These are phyloP conservation scores for Pholiota microspora DNA, from an alignment of 768 basidiomycete genomes.

Conservation along the genomic window DNA sequence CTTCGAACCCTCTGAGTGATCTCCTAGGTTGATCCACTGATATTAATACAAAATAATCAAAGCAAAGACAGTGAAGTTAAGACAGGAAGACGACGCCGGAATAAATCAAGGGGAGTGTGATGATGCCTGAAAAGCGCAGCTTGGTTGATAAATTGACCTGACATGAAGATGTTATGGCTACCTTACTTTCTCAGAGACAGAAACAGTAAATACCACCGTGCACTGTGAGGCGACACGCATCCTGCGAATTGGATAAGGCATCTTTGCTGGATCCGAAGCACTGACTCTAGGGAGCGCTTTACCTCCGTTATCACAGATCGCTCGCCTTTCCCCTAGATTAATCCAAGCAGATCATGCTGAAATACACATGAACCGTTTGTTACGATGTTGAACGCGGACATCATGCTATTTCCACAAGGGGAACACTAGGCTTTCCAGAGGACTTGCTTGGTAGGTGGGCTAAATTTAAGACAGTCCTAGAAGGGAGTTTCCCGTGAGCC, in stretches of 20 bases:
- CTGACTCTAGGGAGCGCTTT: not conserved
- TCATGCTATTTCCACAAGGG: not conserved
- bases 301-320: not conserved
- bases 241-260: conserved; percentile 10
- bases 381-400: not conserved
- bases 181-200: conserved; percentile 13
- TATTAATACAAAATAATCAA: not conserved
- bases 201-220: conserved; percentile 10
- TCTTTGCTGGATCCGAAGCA: not conserved
- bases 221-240: conserved; percentile 2
- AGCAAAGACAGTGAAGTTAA: conserved; percentile 1
- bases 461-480: not conserved
- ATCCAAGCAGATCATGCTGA: not conserved
- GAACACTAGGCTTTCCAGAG: not conserved
- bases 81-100: not conserved
- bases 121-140: conserved; percentile 6
- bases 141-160: conserved; percentile 4
- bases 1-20: not conserved
- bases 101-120: not conserved
- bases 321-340: not conserved
- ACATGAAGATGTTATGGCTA: conserved; percentile 5
- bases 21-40: not conserved
- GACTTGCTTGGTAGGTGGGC: not conserved
- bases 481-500: conserved; percentile 2
- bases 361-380: not conserved